Percentiles rank a stretch among this genome's conserved stretches.
These are phyloP conservation scores for Zizania palustris DNA, from an alignment of 202 grass and related monocot species.

Conservation along the genomic window DNA sequence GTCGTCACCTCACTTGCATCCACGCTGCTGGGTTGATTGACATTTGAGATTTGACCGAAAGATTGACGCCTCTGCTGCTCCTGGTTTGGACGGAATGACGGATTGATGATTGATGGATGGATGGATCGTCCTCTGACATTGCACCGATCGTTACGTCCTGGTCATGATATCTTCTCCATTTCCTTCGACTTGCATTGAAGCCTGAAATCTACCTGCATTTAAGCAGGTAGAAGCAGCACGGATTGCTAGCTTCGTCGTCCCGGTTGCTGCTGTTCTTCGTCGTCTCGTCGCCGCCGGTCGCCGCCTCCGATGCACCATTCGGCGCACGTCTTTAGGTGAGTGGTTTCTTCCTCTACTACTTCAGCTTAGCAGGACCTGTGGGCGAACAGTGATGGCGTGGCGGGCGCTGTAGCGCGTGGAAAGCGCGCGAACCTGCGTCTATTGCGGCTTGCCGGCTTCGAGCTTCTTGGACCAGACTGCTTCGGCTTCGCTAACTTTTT, in stretches of 20 bases:
- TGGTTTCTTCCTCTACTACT: no score
- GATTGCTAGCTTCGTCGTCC: no score
- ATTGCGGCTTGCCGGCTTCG: no score
- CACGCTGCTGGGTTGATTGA: neutral
- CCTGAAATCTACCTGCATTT: no score
- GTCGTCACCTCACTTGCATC: neutral
- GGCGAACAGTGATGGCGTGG: no score
- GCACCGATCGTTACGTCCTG: neutral
- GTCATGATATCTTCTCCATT: constrained; percentile 6
- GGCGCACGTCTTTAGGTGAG: neutral
- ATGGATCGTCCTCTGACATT: constrained; percentile 37
- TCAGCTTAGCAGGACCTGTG: no score
- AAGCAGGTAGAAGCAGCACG: no score
- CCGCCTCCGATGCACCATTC: neutral
- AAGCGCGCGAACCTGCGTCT: no score
- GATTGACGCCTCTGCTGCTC: no score
- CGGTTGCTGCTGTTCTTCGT: neutral
- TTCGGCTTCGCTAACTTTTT: constrained; percentile 34
- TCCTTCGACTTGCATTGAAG: neutral
- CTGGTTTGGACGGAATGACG: constrained; percentile 11
- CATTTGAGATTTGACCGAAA: constrained; percentile 23
- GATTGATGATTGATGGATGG: constrained; percentile 13
- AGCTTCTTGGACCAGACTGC: neutral
- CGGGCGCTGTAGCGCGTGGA: neutral
- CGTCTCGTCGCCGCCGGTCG: neutral